Evolutionary conservation across 176 grass and related monocot genomes (phyloP).

Genomic region (Pontederia crassipes): DNA sequence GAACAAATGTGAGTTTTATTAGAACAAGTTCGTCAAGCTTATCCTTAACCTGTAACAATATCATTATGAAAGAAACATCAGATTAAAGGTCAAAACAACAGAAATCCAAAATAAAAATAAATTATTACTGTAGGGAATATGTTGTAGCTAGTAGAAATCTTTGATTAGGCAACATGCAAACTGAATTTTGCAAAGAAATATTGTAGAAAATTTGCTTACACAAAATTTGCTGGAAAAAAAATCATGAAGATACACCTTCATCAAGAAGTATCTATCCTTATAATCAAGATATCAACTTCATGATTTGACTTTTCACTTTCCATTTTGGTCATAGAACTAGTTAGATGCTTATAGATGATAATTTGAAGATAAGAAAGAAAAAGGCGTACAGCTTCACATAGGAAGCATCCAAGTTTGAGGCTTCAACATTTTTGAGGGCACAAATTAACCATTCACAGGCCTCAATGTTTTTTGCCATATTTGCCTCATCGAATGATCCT

Average conservation of each 20-base stretch:
- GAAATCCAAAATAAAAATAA: neutral
- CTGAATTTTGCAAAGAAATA: no score
- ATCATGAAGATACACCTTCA: no score
- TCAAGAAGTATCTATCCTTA: no score
- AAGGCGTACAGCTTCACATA: slow-evolving; percentile 76
- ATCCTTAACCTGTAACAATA: slow-evolving; percentile 72
- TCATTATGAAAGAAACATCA: neutral
- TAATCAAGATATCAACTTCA: no score
- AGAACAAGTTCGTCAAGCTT: slow-evolving; percentile 94
- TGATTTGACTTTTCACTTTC: no score
- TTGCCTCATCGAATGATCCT: slow-evolving; percentile 73
- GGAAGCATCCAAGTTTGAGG: slow-evolving; percentile 51
- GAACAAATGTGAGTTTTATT: slow-evolving; percentile 83
- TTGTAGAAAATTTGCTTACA: no score
- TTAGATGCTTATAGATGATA: neutral
- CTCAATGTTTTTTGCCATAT: slow-evolving; percentile 85
- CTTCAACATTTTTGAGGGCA: slow-evolving; percentile 80
- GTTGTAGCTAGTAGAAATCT: no score
- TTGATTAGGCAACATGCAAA: no score
- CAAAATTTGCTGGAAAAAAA: no score
- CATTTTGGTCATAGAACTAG: no score
- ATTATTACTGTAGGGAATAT: no score
- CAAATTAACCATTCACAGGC: slow-evolving; percentile 93
- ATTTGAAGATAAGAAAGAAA: slow-evolving; percentile 6
- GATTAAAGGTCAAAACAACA: neutral